phyloP scores from a whole-genome alignment of 169 alveolate genomes.

The Plasmodium reichenowi region DNA sequence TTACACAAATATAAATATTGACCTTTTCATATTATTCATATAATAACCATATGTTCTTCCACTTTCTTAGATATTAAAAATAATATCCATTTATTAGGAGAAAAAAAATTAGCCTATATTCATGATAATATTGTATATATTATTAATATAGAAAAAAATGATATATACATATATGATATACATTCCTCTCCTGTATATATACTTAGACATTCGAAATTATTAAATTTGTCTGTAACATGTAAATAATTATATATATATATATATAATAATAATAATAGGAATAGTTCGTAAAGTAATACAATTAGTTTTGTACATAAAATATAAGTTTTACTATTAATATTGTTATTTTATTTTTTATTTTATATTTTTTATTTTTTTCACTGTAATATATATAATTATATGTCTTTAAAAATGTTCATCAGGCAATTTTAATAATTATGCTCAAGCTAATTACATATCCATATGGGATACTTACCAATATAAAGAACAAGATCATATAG shows the following conservation, averaged over 20 bases:
- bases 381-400: neutral
- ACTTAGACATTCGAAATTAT: neutral
- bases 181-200: neutral
- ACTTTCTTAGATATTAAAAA: neutral
- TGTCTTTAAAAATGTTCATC: neutral
- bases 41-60: too few relatives aligned
- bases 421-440: slow-evolving; percentile 1
- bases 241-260: neutral
- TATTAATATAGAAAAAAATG: neutral
- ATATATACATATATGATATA: neutral
- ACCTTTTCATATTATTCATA: too few relatives aligned
- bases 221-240: slow-evolving; percentile 1
- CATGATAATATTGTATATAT: neutral
- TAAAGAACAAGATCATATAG: slow-evolving; percentile 4
- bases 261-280: neutral
- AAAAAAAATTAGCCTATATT: neutral
- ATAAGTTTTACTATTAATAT: neutral
- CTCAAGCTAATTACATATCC: neutral
- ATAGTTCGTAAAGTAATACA: too few relatives aligned
- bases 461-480: neutral
- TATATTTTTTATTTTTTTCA: neutral
- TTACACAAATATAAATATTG: too few relatives aligned
- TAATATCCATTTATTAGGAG: neutral
- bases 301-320: too few relatives aligned
- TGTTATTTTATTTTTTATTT: neutral